Evolutionary conservation across 2,329 filamentous ascomycete species (phyloP), one percentile per base, ranked within the genome.

Genomic region (Huntiella bhutanensis): DNA sequence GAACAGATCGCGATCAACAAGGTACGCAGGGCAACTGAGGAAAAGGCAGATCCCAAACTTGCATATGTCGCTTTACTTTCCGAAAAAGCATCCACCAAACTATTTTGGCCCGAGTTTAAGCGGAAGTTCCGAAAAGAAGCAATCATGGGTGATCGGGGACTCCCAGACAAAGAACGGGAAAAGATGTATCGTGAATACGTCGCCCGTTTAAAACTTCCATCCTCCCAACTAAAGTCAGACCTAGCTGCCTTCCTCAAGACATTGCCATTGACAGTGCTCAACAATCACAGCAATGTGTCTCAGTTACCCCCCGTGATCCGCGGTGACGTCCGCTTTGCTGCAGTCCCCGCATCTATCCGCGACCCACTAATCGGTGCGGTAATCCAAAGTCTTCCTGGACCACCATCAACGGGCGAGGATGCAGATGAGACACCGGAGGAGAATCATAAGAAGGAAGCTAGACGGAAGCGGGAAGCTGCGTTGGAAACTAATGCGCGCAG

Each of bases 91-190:
- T 91, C 80, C 0, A 80, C 84, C 0, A 96, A 94, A 62, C 70
- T 98, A 1, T 98, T 93, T 67, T 98, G 91, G 91, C 80, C 84
- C 0, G 91, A 98, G 59, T 98, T 98, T 63, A 85, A 83, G 55
- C 71, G 91, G 33, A 98, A 95, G 58, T 91, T 77, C 62, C 81
- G 80, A 53, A 87, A 81, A 53, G 86, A 93, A 52, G 61, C 73
- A 0, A 72, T 78, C 45, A 86, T 98, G 81, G 81, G 79, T 51
- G 81, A 88, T 49, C 66, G 73, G 28, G 72, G 69, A 43, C 66
- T 87, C 17, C 64, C 67, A 33, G 84, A 88, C 55, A 84, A 80
- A 59, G 83, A 88, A 45, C 71, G 80, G 33, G 84, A 92, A 57
- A 86, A 81, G 61, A 67, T 75, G 45, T 92, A 88, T 58, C 71